Evolutionary conservation across 371 early-diverging fungal species (phyloP), one percentile per base, ranked within the genome.

Genomic region (Mucor plumbeus): DNA sequence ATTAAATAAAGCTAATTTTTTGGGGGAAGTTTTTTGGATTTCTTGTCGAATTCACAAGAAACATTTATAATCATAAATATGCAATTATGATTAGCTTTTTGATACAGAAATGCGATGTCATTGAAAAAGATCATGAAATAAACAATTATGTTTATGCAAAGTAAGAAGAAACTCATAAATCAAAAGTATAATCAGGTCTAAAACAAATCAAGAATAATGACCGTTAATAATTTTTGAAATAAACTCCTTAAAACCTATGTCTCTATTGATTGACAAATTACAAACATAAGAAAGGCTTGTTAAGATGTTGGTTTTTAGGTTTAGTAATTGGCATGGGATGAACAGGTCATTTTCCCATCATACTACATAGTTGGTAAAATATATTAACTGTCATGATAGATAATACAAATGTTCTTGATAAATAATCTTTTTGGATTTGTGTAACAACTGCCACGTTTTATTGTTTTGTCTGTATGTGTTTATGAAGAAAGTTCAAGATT

Each of bases 361-460:
- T 44, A 44, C 17, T 44, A 7, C 44, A 44, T 15, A n/a, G 26
- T 26, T 26, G 26, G 3, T 3, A 0, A 17, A 8, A n/a, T 44
- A 10, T 40, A 40, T 1, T 40, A 40, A 40, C 44, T 44, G 53
- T 8, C 21, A 31, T 31, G 31, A 26, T 53, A 13, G 53, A 53
- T 53, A 26, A 26, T 10, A 31, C 26, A 26, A 53, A 13, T 31
- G 21, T 21, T 53, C 26, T 31, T 21, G 21, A 13, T 7, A 53
- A 31, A 8, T 21, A 13, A 31, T 21, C 13, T 26, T 53, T 31
- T 14, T 10, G 21, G 7, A 53, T 26, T 17, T 17, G 61, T 60
- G 61, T 60, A 60, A 60, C 61, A 13, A 31, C 7, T 60, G 61
- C 61, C 61, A 60, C 61, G 61, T 60, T 60, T 40, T 40, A 38